These are phyloP conservation scores for Rutstroemia sp. DNA, from an alignment of 2,329 filamentous ascomycete species.

Conservation along the genomic window DNA sequence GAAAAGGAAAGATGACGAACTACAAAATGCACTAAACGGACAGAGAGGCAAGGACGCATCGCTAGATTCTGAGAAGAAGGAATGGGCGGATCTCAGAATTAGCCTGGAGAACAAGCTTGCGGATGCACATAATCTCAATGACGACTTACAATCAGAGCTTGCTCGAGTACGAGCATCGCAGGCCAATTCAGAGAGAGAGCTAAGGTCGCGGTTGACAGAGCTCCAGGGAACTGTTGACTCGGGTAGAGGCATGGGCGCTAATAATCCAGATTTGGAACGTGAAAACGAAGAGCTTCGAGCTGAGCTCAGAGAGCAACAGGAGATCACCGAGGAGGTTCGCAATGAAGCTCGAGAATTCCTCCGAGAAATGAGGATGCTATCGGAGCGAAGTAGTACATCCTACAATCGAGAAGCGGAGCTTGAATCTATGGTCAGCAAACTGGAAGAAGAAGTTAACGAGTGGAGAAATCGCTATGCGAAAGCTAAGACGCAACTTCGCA, in stretches of 20 bases:
- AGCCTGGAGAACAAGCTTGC: slow-evolving; percentile 67
- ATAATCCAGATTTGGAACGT: slow-evolving; percentile 45
- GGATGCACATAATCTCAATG: slow-evolving; percentile 69
- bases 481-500: slow-evolving; percentile 79
- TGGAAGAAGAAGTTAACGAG: slow-evolving; percentile 78
- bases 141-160: slow-evolving; percentile 71
- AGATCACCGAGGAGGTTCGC: slow-evolving; percentile 79
- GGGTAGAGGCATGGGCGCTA: slow-evolving; percentile 24
- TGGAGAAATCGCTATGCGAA: slow-evolving; percentile 89
- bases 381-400: slow-evolving; percentile 68
- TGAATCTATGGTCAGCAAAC: slow-evolving; percentile 62
- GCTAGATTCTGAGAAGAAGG: slow-evolving; percentile 56
- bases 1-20: slow-evolving; percentile 64
- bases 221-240: slow-evolving; percentile 32
- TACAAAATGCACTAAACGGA: slow-evolving; percentile 50
- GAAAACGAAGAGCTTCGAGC: slow-evolving; percentile 64
- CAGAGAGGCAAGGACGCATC: slow-evolving; percentile 47
- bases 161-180: slow-evolving; percentile 66
- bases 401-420: slow-evolving; percentile 79
- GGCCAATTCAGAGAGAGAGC: slow-evolving; percentile 50
- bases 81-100: slow-evolving; percentile 59
- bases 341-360: slow-evolving; percentile 77
- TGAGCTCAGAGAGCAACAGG: slow-evolving; percentile 65
- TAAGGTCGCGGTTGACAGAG: slow-evolving; percentile 57
- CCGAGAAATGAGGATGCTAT: slow-evolving; percentile 81